Conservation (phyloP, 1,139 yeast species). For the Schwanniomyces etchellsii region DNA sequence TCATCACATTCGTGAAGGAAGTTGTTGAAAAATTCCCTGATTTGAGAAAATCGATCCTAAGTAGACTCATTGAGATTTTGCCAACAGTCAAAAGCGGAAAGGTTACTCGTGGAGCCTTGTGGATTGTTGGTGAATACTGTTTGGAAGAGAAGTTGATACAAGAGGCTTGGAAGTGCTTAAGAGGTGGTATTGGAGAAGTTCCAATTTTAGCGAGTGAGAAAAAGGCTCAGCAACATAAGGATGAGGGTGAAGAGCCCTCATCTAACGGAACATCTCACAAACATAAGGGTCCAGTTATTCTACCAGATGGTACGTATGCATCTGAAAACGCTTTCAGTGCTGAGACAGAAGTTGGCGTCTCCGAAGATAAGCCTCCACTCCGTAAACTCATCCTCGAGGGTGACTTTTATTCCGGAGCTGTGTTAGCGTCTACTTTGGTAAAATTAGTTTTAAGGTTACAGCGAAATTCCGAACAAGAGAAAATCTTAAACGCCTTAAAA, state of each 20-base stretch:
- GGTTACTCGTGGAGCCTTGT: conserved; percentile 87
- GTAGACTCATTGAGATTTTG: conserved; percentile 58
- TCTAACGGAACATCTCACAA: conserved; percentile 18
- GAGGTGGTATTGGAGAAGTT: conserved; percentile 82
- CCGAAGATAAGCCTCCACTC: conserved; percentile 58
- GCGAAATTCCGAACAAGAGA: conserved; percentile 48
- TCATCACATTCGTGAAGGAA: conserved; percentile 83
- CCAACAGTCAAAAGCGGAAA: conserved; percentile 76
- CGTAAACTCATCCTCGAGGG: conserved; percentile 81
- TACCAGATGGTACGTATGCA: conserved; percentile 98
- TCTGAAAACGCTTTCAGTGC: conserved; percentile 83
- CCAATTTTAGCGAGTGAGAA: conserved; percentile 80
- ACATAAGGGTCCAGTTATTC: conserved; percentile 68
- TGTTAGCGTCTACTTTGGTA: conserved; percentile 80
- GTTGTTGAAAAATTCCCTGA: conserved; percentile 90
- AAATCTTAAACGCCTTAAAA: conserved; percentile 72
- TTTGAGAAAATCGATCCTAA: conserved; percentile 61
- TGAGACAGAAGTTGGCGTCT: conserved; percentile 25
- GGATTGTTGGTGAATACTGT: conserved; percentile 95
- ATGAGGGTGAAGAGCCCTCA: conserved; percentile 21
- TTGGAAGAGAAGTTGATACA: conserved; percentile 68
- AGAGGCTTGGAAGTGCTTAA: conserved; percentile 81
- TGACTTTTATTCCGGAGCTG: conserved; percentile 87
- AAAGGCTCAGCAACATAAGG: conserved; percentile 31
- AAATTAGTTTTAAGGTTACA: conserved; percentile 80